Base-by-base conservation (phyloP, 495 filamentous ascomycete genomes). In the Penicillium roqueforti region DNA sequence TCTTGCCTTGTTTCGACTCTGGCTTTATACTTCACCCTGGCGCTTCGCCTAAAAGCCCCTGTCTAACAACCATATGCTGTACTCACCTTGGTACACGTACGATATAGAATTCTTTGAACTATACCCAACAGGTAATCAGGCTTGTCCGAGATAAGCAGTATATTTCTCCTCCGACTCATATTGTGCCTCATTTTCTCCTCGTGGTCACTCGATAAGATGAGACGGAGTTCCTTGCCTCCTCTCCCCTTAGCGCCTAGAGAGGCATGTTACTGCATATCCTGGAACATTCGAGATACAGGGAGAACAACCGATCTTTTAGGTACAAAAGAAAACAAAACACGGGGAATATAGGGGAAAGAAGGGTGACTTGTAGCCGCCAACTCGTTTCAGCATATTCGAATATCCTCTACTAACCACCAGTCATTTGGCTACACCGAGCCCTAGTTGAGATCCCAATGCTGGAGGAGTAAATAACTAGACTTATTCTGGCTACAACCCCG, bases 341-440 rank as follows among this genome's bases (percentile, higher is more conserved):
- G 3, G n/a, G 8, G n/a, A 18, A 31, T 10, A 31, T 10, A 1
- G 28, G 9, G 32, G n/a, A 16, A 44, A 45, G 16, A 28, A 16
- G 9, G 22, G 6, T 14, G 13, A 45, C 16, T 18, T 11, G 23
- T 25, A 54, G 34, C 43, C 52, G 52, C 52, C 43, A n/a, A 37
- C 22, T 31, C 18, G 58, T 61, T 61, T 61, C 58, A 61, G 23
- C 44, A 22, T 19, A 5, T n/a, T 9, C 34, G 7, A 43, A n/a
- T 44, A 37, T 41, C 41, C 6, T 31, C 16, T 6, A 19, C 22
- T 45, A 26, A 54, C 16, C 11, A 13, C 58, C 58, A 61, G 29
- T 61, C 40, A 25, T 54, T 61, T 23, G 2, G 31, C 23, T 25
- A 16, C 26, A 14, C 36, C 34, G n/a, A 6, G 36, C 34, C 4